Evolutionary conservation across 2,329 filamentous ascomycete species (phyloP), one percentile per base, ranked within the genome.

Genomic region (Drechslera avenae): DNA sequence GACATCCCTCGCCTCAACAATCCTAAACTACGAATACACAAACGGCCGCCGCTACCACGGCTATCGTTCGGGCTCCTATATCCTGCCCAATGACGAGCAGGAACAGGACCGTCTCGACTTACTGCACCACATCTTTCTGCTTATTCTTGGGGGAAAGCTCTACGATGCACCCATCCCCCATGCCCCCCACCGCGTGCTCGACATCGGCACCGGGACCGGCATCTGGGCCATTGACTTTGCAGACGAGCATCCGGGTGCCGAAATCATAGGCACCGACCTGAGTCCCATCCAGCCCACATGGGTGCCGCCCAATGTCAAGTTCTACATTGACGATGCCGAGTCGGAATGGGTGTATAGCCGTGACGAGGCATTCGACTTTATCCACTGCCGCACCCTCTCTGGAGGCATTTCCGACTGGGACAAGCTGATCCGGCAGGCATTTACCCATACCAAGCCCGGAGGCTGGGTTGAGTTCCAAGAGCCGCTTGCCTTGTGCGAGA

Each of bases 271-370:
- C 41, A 74, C 67, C 17, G 72, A 75, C 36, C 60, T 75, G 5
- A 64, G 56, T 5, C 71, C 72, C 50, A 73, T 75, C 43, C 72
- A 75, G 52, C 71, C 72, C 9, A 68, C 60, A 17, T 74, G 69
- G 69, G 64, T 73, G 9, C 74, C 75, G 2, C 67, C 73, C 0
- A 76, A 76, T 48, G 65, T 67, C 19, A 68, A 69, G 44, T 76
- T 77, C 64, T 71, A 75, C 57, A 71, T 76, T 46, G 75, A 77
- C 62, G 73, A 77, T 47, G 68, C 68, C 42, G 73, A 76, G 51
- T 58, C 62, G 28, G 69, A 74, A 13, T 77, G 75, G 75, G 59
- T 72, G 4, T 73, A 72, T 31, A 35, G 46, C 7, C 45, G 58
- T 10, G 50, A 58, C 39, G 73, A 79, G 45, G 49, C 47, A 2